Base-by-base conservation (phyloP, 2,329 filamentous ascomycete species). In the Cordyceps militaris region DNA sequence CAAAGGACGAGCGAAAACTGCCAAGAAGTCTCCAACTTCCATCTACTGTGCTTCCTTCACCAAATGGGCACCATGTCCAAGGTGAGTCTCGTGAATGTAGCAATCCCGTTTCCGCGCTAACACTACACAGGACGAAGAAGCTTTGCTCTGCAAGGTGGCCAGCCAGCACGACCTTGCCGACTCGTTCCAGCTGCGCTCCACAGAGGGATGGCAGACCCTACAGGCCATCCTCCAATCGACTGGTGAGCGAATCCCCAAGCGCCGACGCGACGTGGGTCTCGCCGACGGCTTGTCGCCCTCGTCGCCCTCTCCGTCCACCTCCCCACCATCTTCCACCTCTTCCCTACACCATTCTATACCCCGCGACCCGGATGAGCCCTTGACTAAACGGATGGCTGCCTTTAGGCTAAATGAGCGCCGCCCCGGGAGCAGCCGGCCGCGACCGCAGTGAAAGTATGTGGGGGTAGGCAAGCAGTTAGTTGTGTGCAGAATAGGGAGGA, bases 171-270 rank as follows among this genome's bases (percentile, higher is more conserved):
- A 96, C 72, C 81, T 89, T 58, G 83, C 87, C 61, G 89, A 95
- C 65, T 87, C 86, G 60, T 86, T 91, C 69, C 87, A 94, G 70
- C 82, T 99, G 65, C 84, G 91, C 73, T 87, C 91, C 66, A 92
- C 88, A 66, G 82, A 87, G 69, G 94, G 94, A 68, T 99, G 94
- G 94, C 89, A 92, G 73, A 97, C 91, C 60, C 81, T 99, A 69
- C 82, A 93, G 75, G 87, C 89, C 73, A 96, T 99, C 72, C 83
- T 97, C 76, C 85, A 94, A 85, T 89, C 91, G 84, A 91, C 90
- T 82, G 91, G 92, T 96, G 92, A 96, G 89, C 87, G 87, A 84
- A 84, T 87, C 83, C 86, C 86, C 74, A 95, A 94, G 81, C 88
- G 84, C 70, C 73, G 70, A 69, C 76, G 75, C 68, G 70, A 72